A percentile compares a stretch with the other conserved stretches of the same genome.
These are phyloP conservation scores for Acacia crassicarpa DNA, from an alignment of 306 rosid species.

Conservation along the genomic window DNA sequence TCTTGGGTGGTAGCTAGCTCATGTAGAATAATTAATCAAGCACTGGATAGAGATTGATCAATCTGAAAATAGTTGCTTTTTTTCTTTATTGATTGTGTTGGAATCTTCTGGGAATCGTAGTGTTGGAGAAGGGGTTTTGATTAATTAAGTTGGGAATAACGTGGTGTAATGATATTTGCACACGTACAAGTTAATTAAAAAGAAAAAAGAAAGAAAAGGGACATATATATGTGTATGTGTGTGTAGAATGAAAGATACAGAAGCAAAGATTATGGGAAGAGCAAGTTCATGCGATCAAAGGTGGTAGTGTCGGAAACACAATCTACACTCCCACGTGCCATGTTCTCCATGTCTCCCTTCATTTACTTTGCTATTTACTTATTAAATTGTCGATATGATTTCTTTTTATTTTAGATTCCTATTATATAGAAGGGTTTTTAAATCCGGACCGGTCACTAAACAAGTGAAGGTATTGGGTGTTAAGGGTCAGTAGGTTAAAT, in stretches of 20 bases:
- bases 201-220: background rate
- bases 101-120: background rate
- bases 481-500: too few species aligned
- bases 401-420: too few species aligned
- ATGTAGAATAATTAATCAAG: background rate
- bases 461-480: too few species aligned
- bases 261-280: background rate
- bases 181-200: background rate
- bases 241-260: background rate
- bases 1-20: background rate
- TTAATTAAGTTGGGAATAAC: background rate
- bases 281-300: constrained; percentile 7
- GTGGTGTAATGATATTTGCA: background rate
- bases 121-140: background rate
- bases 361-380: background rate
- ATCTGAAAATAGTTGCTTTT: background rate
- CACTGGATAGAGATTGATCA: background rate
- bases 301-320: constrained; percentile 39
- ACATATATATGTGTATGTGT: background rate
- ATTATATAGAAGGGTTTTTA: too few species aligned
- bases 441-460: too few species aligned
- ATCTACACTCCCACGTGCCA: constrained; percentile 31
- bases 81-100: background rate
- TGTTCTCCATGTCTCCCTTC: background rate
- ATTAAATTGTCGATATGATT: background rate